A percentile compares a stretch with the other conserved stretches of the same genome.
Evolutionary conservation across 148 eudicot species (phyloP).

Genomic region (Limonium bicolor): DNA sequence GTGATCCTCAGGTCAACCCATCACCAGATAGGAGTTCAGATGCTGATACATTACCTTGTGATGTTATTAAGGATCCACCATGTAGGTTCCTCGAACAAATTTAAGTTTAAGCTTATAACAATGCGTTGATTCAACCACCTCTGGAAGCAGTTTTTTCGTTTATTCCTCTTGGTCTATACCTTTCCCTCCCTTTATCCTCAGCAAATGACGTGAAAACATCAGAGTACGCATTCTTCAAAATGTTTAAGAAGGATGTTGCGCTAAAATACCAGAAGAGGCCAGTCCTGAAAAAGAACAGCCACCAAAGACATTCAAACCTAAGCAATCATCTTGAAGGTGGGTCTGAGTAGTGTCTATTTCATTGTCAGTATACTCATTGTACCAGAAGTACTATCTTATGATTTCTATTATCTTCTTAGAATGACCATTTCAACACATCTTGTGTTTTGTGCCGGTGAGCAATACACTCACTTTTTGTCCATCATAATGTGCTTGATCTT

Average conservation of each 20-base stretch:
- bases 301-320: not conserved
- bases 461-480: not conserved
- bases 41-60: not conserved
- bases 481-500: not conserved
- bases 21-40: not conserved
- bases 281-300: not conserved
- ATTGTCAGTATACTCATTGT: too few relatives aligned
- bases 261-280: not conserved
- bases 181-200: not conserved
- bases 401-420: too few relatives aligned
- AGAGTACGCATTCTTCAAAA: constrained; percentile 3
- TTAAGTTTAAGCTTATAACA: not conserved
- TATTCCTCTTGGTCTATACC: not conserved
- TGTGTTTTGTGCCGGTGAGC: not conserved
- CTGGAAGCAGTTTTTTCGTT: not conserved
- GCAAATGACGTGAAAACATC: constrained; percentile 4
- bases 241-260: constrained; percentile 1
- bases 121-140: not conserved
- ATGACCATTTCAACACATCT: not conserved
- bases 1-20: not conserved
- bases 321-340: not conserved
- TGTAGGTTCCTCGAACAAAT: not conserved
- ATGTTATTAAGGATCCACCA: not conserved
- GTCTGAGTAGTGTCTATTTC: too few relatives aligned
- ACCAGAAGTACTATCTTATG: too few relatives aligned